Base-by-base conservation (phyloP, 1,284 basidiomycete species). In the Cryptococcus jaspeensis region DNA sequence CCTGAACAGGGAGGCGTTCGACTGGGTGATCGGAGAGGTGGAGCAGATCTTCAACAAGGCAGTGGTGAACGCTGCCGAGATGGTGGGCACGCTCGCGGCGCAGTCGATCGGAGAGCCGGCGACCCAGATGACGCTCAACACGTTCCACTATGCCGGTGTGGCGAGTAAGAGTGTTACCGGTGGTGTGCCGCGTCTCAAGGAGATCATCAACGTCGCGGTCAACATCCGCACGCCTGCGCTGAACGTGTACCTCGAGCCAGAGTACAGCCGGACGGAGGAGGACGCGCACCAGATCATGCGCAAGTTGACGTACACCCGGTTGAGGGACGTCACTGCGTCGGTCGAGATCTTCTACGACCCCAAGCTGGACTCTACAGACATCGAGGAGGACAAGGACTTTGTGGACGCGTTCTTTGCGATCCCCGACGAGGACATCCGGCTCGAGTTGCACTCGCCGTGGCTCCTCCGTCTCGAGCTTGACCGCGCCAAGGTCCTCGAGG, bases 391-490 rank as follows among this genome's bases (percentile, higher is more conserved):
- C 78, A 81, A 85, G 49, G 86, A 95, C 52, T 99, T 99, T 73
- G 95, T 99, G 53, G 92, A 98, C 70, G 93, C 94, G 0, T 98
- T 98, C 89, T 99, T 99, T 75, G 94, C 94, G 55, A 98, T 99
- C 77, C 95, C 95, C 9, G 96, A 99, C 71, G 93, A 97, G 71
- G 92, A 96, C 57, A 89, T 96, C 59, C 92, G 96, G 74, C 84
- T 86, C 12, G 94, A 95, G 69, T 80, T 96, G 1, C 89, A 94
- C 67, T 99, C 95, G 2, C 93, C 95, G 0, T 99, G 96, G 96
- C 81, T 99, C 36, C 85, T 99, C 48, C 92, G 96, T 80, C 85
- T 99, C 42, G 94, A 96, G 73, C 85, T 99, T 44, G 95, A 99
- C 75, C 90, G 95, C 69, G 89, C 90, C 3, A 93, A 96, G 80